Conservation (phyloP, 257 asterid species). For the Primulina huaijiensis region DNA sequence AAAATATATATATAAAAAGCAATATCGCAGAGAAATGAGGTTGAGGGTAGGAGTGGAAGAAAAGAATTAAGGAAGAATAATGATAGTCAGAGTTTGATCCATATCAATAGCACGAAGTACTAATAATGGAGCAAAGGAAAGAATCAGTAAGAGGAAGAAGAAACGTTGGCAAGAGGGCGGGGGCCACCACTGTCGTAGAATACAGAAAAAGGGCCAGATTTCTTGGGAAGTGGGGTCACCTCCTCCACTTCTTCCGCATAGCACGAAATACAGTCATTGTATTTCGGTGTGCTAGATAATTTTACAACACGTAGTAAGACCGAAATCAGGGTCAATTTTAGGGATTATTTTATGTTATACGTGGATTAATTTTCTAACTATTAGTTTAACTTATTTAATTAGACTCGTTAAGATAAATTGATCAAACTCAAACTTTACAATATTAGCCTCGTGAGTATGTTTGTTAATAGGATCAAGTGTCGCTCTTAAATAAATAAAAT, state of each 20-base stretch:
- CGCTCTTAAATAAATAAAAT: too few species aligned
- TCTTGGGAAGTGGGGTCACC: background rate
- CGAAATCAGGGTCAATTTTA: too few species aligned
- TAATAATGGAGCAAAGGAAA: background rate
- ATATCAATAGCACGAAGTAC: constrained; percentile 29
- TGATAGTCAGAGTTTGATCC: constrained; percentile 33
- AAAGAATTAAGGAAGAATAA: constrained; percentile 2
- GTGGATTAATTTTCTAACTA: too few species aligned
- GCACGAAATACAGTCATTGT: too few species aligned
- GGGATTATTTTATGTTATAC: too few species aligned
- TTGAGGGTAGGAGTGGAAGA: constrained; percentile 26
- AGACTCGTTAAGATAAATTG: too few species aligned
- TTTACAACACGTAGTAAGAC: too few species aligned
- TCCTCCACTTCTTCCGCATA: background rate
- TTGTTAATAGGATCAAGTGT: too few species aligned
- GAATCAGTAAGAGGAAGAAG: background rate
- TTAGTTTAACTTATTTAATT: too few species aligned
- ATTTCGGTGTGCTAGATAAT: too few species aligned
- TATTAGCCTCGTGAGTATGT: too few species aligned
- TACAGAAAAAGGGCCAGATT: background rate
- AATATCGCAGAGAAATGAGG: constrained; percentile 24
- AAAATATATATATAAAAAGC: background rate
- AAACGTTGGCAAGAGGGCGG: background rate
- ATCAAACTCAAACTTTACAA: too few species aligned
- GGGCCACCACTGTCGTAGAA: background rate